Evolutionary conservation across 768 basidiomycete genomes (phyloP), one percentile per base, ranked within the genome.

Genomic region (Boletus rubropictus): DNA sequence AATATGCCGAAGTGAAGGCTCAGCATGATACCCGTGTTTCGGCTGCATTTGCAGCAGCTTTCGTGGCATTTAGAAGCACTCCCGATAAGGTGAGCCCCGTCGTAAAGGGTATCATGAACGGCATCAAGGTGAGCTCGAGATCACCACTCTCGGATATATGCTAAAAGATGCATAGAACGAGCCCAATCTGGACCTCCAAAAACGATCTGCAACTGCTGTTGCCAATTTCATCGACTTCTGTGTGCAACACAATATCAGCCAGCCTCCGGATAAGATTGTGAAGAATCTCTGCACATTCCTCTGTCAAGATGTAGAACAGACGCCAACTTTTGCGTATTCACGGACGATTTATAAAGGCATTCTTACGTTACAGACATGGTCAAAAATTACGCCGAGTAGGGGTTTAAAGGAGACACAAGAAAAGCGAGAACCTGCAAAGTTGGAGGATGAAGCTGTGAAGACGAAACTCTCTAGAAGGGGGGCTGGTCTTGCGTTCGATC

Each of bases 281-380:
- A 92, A 91, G 71, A 99, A 99, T 62, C 79, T 98, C 7, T 95
- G 91, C 71, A 93, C 90, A 0, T 98, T 98, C 69, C 72, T 98
- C 5, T 98, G 95, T 61, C 89, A 92, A 58, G 96, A 99, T 63
- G 75, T 79, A 7, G 82, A 86, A 34, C 79, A 86, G 44, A 96
- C 93, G 0, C 96, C 96, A 3, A 84, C 95, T 1, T 98, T 98
- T 62, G 76, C 84, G 1, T 78, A 76, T 57, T 71, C 73, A 7
- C 78, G 81, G 42, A 80, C 79, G 50, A 64, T 74, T 17, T 66
- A 69, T 39, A 78, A 85, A 15, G 92, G 88, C 1, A 87, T 97
- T 32, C 70, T 95, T 17, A 89, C 91, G 2, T 82, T 93, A 58
- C 74, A 76, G 42, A 71, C 66, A 35, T 59, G 72, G 27, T 61